Evolutionary conservation across 2,329 filamentous ascomycete species (phyloP).

Genomic region (Colletotrichum sp.): DNA sequence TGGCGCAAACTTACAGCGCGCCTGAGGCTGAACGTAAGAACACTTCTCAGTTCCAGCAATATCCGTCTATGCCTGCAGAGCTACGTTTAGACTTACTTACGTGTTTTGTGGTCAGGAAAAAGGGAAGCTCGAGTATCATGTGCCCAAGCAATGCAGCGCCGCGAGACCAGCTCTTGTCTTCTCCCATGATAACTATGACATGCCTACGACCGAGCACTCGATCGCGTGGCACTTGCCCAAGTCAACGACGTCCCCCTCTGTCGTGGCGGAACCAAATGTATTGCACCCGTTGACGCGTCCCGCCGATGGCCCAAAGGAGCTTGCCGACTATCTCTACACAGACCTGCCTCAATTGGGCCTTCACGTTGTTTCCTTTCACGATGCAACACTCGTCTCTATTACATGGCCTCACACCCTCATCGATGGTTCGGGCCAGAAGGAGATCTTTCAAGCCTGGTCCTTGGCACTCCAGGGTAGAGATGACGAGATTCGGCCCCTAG

Average conservation of each 20-base stretch:
- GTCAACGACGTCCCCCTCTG: background rate
- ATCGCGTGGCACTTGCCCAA: background rate
- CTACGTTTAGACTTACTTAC: background rate
- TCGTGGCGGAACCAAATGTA: background rate
- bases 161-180: background rate
- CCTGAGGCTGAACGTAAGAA: background rate
- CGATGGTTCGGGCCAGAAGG: background rate
- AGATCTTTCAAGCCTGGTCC: background rate
- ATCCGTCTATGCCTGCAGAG: background rate
- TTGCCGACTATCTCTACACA: background rate
- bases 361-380: background rate
- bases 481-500: background rate
- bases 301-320: background rate
- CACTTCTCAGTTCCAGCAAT: background rate
- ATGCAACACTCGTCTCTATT: background rate
- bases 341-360: background rate
- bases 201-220: background rate
- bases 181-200: background rate
- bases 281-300: background rate
- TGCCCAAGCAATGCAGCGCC: background rate
- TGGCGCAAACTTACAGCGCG: background rate
- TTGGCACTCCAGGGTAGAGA: background rate
- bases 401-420: background rate
- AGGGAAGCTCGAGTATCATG: background rate
- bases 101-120: background rate